Evolutionary conservation across 495 filamentous ascomycete species (phyloP), one percentile per base, ranked within the genome.

Genomic region (Penicillium canescens): DNA sequence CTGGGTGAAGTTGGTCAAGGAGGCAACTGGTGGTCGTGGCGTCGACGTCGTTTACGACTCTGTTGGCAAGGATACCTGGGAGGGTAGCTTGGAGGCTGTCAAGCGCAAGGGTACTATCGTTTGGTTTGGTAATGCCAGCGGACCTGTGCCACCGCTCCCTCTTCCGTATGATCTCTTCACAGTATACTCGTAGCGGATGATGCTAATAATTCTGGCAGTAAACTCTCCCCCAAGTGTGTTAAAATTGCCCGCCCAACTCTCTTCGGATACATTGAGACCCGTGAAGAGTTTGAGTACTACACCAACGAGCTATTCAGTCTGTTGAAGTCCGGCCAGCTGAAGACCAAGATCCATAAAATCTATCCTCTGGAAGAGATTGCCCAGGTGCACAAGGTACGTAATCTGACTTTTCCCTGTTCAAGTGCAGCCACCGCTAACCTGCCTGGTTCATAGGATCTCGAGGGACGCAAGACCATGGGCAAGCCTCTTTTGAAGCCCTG

Each of bases 111-210:
- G 94, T 23, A 86, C 79, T n/a, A 65, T 98, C 54, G 79, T 91
- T 21, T 86, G 80, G 60, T 98, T 93, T 76, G 94, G 94, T 31
- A 97, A 96, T 73, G 88, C 93, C 18, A 88, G 83, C 59, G 94
- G 94, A 9, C 78, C 87, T 5, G 90, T 96, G 4, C 84, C 83
- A 39, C 91, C 92, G 4, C 65, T 98, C 51, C 66, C 82, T 24
- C 82, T 97, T 54, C 54, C 78, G 70, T 85, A 67, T 69, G 46
- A 4, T 12, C 10, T 14, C 23, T 51, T 39, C 26, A 8, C 23
- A 34, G 41, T 14, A n/a, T 18, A 18, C 0, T 28, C 10, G 3
- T 35, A 11, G 28, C 26, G 39, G 3, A 10, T 21, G 28, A 52
- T 35, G 11, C 46, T 59, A 28, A 52, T 54, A 33, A 28, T 9